Evolutionary conservation across 1,139 yeast species (phyloP).

Genomic region (Yamadazyma buinensis): DNA sequence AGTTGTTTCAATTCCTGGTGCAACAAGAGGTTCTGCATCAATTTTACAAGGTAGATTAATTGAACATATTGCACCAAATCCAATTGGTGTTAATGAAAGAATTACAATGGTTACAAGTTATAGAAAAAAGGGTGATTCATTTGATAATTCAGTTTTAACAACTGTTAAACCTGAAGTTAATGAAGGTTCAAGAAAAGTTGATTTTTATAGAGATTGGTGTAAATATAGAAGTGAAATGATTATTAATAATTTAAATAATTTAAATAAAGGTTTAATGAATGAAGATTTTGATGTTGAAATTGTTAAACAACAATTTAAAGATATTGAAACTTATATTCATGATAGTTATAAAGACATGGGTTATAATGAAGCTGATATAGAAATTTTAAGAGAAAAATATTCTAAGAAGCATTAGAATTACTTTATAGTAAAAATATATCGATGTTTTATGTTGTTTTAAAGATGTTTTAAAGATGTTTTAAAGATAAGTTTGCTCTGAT

Average conservation of each 20-base stretch:
- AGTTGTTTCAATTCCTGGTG: constrained; percentile 46
- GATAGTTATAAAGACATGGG: constrained; percentile 48
- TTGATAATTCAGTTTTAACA: constrained; percentile 26
- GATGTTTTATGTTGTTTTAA: too few species aligned
- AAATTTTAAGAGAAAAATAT: neutral
- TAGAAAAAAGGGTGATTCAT: constrained; percentile 26
- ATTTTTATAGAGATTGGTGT: constrained; percentile 36
- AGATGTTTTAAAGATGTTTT: too few species aligned
- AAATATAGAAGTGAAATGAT: constrained; percentile 37
- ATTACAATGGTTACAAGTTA: constrained; percentile 47
- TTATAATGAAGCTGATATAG: constrained; percentile 3
- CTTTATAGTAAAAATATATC: too few species aligned
- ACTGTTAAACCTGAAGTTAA: constrained; percentile 39
- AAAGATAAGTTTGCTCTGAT: too few species aligned
- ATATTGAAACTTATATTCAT: constrained; percentile 33
- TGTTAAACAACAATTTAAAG: constrained; percentile 31
- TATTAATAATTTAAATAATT: constrained; percentile 28
- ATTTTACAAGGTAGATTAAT: constrained; percentile 53
- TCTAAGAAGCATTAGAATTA: neutral
- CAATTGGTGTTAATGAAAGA: constrained; percentile 49
- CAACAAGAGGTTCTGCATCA: constrained; percentile 49
- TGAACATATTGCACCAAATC: constrained; percentile 54
- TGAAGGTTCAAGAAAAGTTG: constrained; percentile 27
- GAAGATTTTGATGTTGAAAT: constrained; percentile 37
- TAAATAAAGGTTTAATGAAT: constrained; percentile 18